phyloP scores from a whole-genome alignment of 1,139 yeast genomes.

The Blastobotrys arbuscula region DNA sequence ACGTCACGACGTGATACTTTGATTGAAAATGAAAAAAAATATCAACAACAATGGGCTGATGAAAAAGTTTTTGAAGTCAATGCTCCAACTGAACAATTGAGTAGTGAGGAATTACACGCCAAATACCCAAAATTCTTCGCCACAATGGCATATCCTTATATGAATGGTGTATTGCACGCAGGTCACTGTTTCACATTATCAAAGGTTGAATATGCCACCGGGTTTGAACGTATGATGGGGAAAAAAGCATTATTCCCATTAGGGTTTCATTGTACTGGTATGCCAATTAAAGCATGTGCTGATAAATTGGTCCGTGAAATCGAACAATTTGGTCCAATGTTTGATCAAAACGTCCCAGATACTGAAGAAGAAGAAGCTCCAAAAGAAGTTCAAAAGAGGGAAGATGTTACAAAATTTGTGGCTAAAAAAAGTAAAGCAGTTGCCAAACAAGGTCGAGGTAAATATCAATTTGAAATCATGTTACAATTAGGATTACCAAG shows the following conservation, averaged over 20 bases:
- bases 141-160: slow-evolving; percentile 97
- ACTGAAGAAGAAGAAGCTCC: slow-evolving; percentile 47
- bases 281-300: slow-evolving; percentile 97
- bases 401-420: slow-evolving; percentile 81
- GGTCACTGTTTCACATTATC: slow-evolving; percentile 96
- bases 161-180: slow-evolving; percentile 98
- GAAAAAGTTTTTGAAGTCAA: slow-evolving; percentile 80
- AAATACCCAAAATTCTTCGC: slow-evolving; percentile 83
- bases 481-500: slow-evolving; percentile 81
- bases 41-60: slow-evolving; percentile 81
- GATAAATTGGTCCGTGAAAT: slow-evolving; percentile 91
- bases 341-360: slow-evolving; percentile 57
- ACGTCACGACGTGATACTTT: slow-evolving; percentile 93
- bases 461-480: slow-evolving; percentile 95
- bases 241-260: slow-evolving; percentile 90
- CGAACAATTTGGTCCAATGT: slow-evolving; percentile 83
- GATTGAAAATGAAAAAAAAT: slow-evolving; percentile 82
- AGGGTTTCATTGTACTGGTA: slow-evolving; percentile 99
- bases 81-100: slow-evolving; percentile 72
- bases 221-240: slow-evolving; percentile 93
- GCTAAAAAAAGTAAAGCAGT: slow-evolving; percentile 91
- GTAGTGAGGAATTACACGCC: slow-evolving; percentile 66
- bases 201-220: slow-evolving; percentile 88
- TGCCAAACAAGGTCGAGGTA: slow-evolving; percentile 90
- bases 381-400: slow-evolving; percentile 40